Base-by-base conservation (phyloP, 345 rosid genomes). In the Eucalyptus paniculata region DNA sequence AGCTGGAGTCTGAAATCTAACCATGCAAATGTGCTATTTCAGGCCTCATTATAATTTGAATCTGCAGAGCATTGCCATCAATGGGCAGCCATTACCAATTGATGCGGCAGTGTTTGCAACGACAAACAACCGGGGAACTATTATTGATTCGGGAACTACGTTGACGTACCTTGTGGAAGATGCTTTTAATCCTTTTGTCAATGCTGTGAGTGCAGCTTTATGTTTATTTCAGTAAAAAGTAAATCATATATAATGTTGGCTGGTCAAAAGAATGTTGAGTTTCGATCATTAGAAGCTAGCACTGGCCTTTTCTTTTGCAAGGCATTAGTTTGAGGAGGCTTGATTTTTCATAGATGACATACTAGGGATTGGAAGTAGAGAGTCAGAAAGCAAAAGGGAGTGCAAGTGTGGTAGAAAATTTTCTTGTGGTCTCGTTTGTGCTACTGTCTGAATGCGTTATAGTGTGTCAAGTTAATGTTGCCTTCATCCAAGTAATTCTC, bases 21-120 rank as follows among this genome's bases (percentile, higher is more conserved):
- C 49, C 47, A 49, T 90, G 88, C 85, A 40, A 87, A 85, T 37
- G 58, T 92, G 90, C 32, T 90, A 89, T 91, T 91, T 90, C 98
- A 98, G 99, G 98, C 95, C 99, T 89, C 99, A 98, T 92, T 98
- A 98, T 93, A 98, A 96, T 94, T 93, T 98, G 93, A 90, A 95
- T 67, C 94, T 98, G 83, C 95, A 93, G 90, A 96, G 98, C 93
- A 95, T 98, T 90, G 90, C 94, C 42, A 95, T 98, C 86, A 94
- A 92, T 86, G 98, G 98, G 56, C 96, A 95, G 92, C 90, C 91
- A 82, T 93, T 98, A 82, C 92, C 94, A 67, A 95, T 98, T 72
- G 94, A 95, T 91, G 94, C 95, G 58, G 90, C 95, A 30, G 97
- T 92, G 65, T 97, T 98, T 90, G 92, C 91, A 88, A 92, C 98